A percentile compares a stretch with the other conserved stretches of the same genome.
phyloP scores from a whole-genome alignment of 2,329 filamentous ascomycete species.

The Ramularia collo-cygni region DNA sequence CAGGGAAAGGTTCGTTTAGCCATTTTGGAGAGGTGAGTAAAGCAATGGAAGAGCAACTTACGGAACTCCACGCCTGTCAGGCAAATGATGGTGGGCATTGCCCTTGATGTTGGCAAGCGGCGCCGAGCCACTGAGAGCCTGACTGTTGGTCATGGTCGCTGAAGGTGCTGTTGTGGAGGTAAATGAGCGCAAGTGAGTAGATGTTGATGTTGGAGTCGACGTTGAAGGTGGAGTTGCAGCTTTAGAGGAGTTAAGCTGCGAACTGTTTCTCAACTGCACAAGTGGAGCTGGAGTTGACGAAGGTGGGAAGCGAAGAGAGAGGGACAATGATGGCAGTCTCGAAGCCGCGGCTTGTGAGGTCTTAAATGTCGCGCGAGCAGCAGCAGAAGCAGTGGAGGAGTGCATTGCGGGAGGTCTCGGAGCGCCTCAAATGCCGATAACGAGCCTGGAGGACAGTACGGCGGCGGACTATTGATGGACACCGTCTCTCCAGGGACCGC shows the following conservation, averaged over 20 bases:
- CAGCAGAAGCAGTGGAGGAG: constrained; percentile 3
- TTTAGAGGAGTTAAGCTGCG: not conserved
- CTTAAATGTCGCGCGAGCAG: constrained; percentile 3
- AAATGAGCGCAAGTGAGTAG: no score
- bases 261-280: constrained; percentile 1
- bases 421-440: not conserved
- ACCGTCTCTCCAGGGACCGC: no score
- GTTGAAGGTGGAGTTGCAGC: constrained; percentile 1
- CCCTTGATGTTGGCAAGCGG: constrained; percentile 31
- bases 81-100: constrained; percentile 23
- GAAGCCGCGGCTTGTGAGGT: constrained; percentile 3
- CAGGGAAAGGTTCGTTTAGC: constrained; percentile 8
- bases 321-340: not conserved
- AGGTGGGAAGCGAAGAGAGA: not conserved
- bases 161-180: constrained; percentile 1
- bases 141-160: constrained; percentile 7
- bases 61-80: constrained; percentile 28
- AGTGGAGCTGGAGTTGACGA: constrained; percentile 1
- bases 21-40: constrained; percentile 1
- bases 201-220: constrained; percentile 3
- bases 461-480: no score
- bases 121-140: constrained; percentile 8
- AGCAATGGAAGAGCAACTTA: constrained; percentile 10
- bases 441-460: not conserved
- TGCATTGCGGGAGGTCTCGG: not conserved